Evolutionary conservation across 495 filamentous ascomycete genomes (phyloP).

Genomic region (Aspergillus carlsbadensis): DNA sequence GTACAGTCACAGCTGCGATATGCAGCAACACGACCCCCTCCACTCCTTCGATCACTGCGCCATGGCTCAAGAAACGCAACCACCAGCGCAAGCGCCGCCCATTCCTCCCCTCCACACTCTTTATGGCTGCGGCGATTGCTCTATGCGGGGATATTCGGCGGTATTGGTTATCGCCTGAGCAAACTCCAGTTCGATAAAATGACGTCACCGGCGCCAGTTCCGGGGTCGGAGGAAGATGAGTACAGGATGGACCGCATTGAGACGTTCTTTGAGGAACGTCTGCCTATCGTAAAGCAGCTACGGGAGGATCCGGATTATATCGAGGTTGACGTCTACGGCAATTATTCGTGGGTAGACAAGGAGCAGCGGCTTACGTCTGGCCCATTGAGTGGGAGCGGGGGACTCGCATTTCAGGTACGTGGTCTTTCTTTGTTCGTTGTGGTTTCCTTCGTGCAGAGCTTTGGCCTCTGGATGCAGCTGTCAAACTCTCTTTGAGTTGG

Average conservation of each 20-base stretch:
- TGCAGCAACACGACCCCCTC: slow-evolving; percentile 1
- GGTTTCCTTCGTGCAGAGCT: neutral
- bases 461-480: too few relatives aligned
- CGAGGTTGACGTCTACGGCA: slow-evolving; percentile 55
- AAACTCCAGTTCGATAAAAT: neutral
- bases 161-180: slow-evolving; percentile 28
- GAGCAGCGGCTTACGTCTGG: slow-evolving; percentile 38
- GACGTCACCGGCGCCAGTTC: neutral
- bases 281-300: slow-evolving; percentile 55
- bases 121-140: slow-evolving; percentile 41
- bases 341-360: slow-evolving; percentile 40
- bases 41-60: neutral
- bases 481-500: too few relatives aligned
- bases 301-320: slow-evolving; percentile 52
- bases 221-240: slow-evolving; percentile 22
- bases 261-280: slow-evolving; percentile 29
- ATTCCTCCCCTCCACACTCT: slow-evolving; percentile 22
- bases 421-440: neutral
- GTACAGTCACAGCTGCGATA: slow-evolving; percentile 26
- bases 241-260: slow-evolving; percentile 25
- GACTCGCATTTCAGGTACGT: slow-evolving; percentile 44
- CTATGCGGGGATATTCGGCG: slow-evolving; percentile 37
- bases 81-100: slow-evolving; percentile 26
- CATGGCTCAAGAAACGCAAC: slow-evolving; percentile 22
- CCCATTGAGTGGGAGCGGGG: slow-evolving; percentile 38